Evolutionary conservation across 179 eudicot species (phyloP).

Genomic region (Monotropa hypopitys): DNA sequence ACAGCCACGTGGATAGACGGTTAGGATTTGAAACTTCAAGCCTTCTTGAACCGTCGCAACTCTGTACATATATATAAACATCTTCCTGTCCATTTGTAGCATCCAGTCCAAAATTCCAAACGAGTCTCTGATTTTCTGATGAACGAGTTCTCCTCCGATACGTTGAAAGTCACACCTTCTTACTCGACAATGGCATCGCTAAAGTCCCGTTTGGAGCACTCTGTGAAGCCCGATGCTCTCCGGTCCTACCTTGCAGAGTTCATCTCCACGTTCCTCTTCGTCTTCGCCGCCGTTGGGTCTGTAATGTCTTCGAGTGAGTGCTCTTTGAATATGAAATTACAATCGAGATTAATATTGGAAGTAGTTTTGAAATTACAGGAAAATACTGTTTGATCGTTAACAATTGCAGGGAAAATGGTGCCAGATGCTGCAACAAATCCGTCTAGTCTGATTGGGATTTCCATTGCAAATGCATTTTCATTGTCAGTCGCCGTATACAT

Average conservation of each 20-base stretch:
- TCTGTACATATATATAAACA: not conserved
- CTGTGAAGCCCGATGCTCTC: constrained; percentile 43
- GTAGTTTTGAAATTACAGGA: not conserved
- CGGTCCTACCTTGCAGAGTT: constrained; percentile 79
- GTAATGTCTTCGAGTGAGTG: constrained; percentile 55
- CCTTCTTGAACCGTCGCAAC: constrained; percentile 14
- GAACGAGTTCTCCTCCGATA: not conserved
- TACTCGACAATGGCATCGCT: constrained; percentile 37
- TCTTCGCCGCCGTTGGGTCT: constrained; percentile 64
- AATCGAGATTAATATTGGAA: too few relatives aligned
- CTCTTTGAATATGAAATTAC: not conserved
- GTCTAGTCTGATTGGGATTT: constrained; percentile 40
- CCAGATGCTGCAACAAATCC: constrained; percentile 44
- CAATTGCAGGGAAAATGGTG: constrained; percentile 39
- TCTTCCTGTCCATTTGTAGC: not conserved
- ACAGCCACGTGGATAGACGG: constrained; percentile 12
- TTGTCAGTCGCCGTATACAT: constrained; percentile 46
- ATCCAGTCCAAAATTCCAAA: too few relatives aligned
- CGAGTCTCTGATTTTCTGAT: not conserved
- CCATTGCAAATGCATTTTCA: constrained; percentile 55
- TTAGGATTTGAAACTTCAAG: constrained; percentile 23
- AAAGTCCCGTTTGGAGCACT: constrained; percentile 31
- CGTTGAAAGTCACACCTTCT: not conserved
- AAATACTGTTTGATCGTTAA: not conserved
- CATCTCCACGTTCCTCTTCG: constrained; percentile 73